Conservation (phyloP, 2,329 filamentous ascomycete species). For the Torrubiella hemipterigena region DNA sequence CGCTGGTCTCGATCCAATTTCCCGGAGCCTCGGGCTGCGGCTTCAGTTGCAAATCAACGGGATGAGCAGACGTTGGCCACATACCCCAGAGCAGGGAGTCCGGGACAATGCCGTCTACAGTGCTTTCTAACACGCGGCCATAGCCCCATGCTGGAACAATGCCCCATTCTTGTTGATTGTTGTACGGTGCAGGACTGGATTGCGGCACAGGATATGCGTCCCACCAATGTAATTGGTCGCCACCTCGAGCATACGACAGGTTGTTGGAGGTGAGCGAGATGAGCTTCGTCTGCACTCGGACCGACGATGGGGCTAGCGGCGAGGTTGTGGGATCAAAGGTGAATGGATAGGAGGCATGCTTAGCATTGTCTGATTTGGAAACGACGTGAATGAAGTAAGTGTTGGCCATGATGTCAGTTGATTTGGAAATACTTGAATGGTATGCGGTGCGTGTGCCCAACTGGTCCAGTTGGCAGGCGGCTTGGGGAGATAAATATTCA, state of each 20-base stretch:
- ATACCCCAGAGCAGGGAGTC: conserved; percentile 28
- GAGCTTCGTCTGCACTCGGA: conserved; percentile 16
- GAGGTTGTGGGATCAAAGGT: no score
- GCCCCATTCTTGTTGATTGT: conserved; percentile 26
- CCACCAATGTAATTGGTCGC: conserved; percentile 23
- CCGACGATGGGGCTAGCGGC: conserved; percentile 11
- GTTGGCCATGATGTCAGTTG: no score
- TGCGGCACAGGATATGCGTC: conserved; percentile 28
- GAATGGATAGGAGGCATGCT: no score
- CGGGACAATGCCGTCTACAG: conserved; percentile 15
- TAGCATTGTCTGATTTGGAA: conserved; percentile 3
- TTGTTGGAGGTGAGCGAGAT: conserved; percentile 21
- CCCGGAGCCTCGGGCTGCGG: conserved; percentile 10
- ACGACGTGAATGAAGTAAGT: conserved; percentile 2
- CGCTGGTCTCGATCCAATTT: conserved; percentile 24
- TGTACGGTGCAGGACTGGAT: conserved; percentile 17
- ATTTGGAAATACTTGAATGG: no score
- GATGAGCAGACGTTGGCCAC: conserved; percentile 26
- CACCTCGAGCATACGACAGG: conserved; percentile 19
- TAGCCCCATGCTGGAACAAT: conserved; percentile 37
- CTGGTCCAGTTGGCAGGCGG: no score
- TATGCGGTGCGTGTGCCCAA: no score
- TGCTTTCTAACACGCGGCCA: conserved; percentile 28
- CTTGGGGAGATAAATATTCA: no score
- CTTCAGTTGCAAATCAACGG: conserved; percentile 23